Evolutionary conservation across 257 asterid species (phyloP), one percentile per base, ranked within the genome.

Genomic region (Jacaranda copaia): DNA sequence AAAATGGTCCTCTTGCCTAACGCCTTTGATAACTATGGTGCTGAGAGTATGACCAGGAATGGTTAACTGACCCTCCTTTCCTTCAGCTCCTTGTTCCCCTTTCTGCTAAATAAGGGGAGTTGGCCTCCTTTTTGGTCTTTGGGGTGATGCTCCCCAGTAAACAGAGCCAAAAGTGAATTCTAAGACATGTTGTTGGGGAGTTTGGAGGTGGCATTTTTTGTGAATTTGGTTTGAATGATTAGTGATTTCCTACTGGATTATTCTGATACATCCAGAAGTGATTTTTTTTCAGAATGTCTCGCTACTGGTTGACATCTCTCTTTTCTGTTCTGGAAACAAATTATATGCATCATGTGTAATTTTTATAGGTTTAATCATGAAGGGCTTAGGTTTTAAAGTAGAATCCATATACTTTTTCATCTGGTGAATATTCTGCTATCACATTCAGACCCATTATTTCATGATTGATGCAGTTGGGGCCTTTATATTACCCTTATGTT

Each of bases 381-480:
- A 53, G n/a, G 16, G 16, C 36, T 55, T 63, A 8, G 48, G 14
- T 56, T 75, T n/a, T 38, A 25, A 48, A 64, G 61, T 4, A 75
- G 53, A 52, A 63, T 14, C 25, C 68, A 38, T 19, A 10, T 48
- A 46, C 77, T 18, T 59, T 63, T 59, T 43, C 36, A 60, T 42
- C 65, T 18, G 49, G 38, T 40, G 9, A 18, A 49, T 38, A 53
- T 10, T 38, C 51, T 49, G 70, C 52, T 39, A 20, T 45, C 61
- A 45, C 32, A 45, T 77, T 45, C 14, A 19, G 12, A 16, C 4
- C 48, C 51, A 70, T 36, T 39, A 15, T 65, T 75, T 35, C 59
- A 64, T 63, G 55, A 16, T 19, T 39, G 77, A 19, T 61, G 77
- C 62, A 70, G 76, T 18, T 70, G 39, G 77, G 72, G 46, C 72